A percentile compares a stretch with the other conserved stretches of the same genome.
phyloP scores from a whole-genome alignment of 1,139 yeast genomes.

The Kurtzmaniella quercitrusa region DNA sequence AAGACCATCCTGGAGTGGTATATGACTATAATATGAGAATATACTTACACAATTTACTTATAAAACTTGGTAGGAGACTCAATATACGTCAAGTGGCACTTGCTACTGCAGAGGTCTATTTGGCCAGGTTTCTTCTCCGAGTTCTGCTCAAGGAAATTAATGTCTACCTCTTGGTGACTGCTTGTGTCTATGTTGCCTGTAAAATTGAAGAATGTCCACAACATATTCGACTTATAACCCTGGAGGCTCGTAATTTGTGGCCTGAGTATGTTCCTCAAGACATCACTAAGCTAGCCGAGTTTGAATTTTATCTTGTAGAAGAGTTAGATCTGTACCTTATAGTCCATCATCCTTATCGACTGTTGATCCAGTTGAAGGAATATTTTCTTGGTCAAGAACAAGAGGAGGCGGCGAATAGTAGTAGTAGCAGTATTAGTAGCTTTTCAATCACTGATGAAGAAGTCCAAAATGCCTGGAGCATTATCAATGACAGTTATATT shows the following conservation, averaged over 20 bases:
- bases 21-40: conserved; percentile 65
- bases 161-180: conserved; percentile 72
- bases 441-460: conserved; percentile 59
- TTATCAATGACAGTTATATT: conserved; percentile 83
- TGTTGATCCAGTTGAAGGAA: conserved; percentile 60
- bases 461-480: conserved; percentile 81
- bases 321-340: conserved; percentile 79
- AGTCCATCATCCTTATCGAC: conserved; percentile 84
- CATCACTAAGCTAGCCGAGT: conserved; percentile 88
- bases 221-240: conserved; percentile 76
- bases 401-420: too few relatives aligned
- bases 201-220: conserved; percentile 95
- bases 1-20: conserved; percentile 39
- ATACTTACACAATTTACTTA: conserved; percentile 63
- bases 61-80: conserved; percentile 73
- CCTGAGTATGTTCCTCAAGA: conserved; percentile 94
- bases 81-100: conserved; percentile 77
- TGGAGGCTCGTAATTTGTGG: conserved; percentile 89
- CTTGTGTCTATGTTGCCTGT: conserved; percentile 86
- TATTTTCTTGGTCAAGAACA: conserved; percentile 23
- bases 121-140: conserved; percentile 67
- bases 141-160: conserved; percentile 81
- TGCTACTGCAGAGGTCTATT: conserved; percentile 84
- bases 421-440: neutral
- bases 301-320: conserved; percentile 89